phyloP scores from a whole-genome alignment of 192 early-diverging fungal genomes.

The Phlyctochytrium bullatum region DNA sequence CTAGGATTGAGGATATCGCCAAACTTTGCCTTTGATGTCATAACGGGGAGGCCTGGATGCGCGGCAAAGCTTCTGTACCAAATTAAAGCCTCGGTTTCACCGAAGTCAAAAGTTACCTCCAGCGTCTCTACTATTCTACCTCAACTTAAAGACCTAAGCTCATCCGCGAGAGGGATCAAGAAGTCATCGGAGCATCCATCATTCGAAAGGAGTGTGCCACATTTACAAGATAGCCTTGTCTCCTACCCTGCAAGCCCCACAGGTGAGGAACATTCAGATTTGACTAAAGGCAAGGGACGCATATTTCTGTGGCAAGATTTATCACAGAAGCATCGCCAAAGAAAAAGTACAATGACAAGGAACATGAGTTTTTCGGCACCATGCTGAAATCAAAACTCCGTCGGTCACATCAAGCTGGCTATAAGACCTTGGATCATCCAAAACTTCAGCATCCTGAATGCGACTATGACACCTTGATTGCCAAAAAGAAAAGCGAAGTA shows the following conservation, averaged over 20 bases:
- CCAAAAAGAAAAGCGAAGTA: neutral
- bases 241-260: conserved; percentile 14
- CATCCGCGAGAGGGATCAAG: too few species aligned
- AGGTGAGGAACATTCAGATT: conserved; percentile 2
- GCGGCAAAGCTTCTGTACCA: conserved; percentile 43
- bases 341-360: conserved; percentile 29
- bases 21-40: conserved; percentile 39
- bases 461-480: conserved; percentile 6
- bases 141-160: too few species aligned
- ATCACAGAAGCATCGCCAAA: conserved; percentile 12
- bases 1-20: conserved; percentile 42
- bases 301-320: neutral
- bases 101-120: too few species aligned
- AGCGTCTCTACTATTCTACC: too few species aligned
- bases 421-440: conserved; percentile 21
- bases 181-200: too few species aligned
- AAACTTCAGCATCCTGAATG: conserved; percentile 20
- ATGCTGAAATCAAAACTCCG: conserved; percentile 30
- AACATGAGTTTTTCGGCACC: conserved; percentile 39
- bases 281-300: neutral
- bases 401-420: conserved; percentile 21
- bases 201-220: too few species aligned
- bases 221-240: too few species aligned
- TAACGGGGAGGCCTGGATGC: conserved; percentile 40
- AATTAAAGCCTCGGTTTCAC: conserved; percentile 21